Evolutionary conservation across 192 early-diverging fungal genomes (phyloP), one percentile per base, ranked within the genome.

Genomic region (Thamnidium elegans): DNA sequence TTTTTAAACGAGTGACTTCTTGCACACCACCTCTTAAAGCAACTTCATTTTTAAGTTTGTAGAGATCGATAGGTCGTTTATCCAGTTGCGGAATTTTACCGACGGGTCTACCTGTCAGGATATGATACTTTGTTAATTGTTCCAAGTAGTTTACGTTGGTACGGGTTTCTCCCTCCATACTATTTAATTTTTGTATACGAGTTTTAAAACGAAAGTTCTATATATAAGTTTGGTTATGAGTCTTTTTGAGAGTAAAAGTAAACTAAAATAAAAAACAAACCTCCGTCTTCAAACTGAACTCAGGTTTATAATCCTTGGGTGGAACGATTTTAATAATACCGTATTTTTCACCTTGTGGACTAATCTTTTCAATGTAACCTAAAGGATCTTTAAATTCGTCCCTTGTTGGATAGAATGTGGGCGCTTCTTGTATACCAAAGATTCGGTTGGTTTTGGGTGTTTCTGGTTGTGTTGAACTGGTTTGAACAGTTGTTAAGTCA

Each of bases 251-350:
- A 4, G 30, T 39, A 44, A 47, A 21, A 21, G 66, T 39, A 34
- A 46, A 36, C 30, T 55, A 73, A 55, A 68, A 48, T 67, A 42
- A 30, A 54, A 4, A 31, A 50, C 68, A 70, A 64, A 86, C 90
- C 80, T 87, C 72, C 51, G 91, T 89, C 66, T 96, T 90, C 47
- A 98, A 68, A n/a, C 89, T 76, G 79, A 94, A 95, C 8, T 87
- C 80, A 58, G 94, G 94, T 26, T 79, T 85, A 90, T 94, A 98
- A 7, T 82, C 84, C 39, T 68, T 71, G 13, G 96, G 96, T 52
- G 96, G 96, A 31, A 98, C 83, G 66, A 98, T 91, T 73, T 98
- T 98, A 74, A 90, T 86, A 53, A 96, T 87, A 6, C 96, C 94
- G n/a, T 85, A 83, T 62, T 76, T 58, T 67, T 96, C 92, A 50